Base-by-base conservation (phyloP, 495 filamentous ascomycete genomes). In the Podospora pseudoanserina region DNA sequence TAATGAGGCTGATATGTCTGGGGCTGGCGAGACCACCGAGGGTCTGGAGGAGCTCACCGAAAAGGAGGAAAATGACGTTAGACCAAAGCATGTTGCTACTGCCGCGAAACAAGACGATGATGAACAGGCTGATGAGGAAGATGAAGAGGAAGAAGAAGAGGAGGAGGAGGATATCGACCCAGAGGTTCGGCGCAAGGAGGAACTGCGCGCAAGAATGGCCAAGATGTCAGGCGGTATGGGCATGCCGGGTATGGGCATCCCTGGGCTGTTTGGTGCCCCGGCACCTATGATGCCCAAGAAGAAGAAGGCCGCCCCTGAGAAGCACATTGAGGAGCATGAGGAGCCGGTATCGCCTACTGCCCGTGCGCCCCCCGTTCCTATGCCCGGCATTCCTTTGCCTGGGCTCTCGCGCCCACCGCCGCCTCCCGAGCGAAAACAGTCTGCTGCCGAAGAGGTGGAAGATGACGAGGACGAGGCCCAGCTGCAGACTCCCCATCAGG, bases 201-300 rank as follows among this genome's bases (percentile, higher is more conserved):
- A 96, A 72, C 82, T 99, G 64, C 88, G 96, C 56, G 93, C 93
- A 63, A 88, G 95, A 69, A 98, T 99, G 92, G 94, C 94, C 27
- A 97, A 96, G 79, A 96, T 99, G 91, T 95, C 93, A 70, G 95
- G 96, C 68, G 95, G 95, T 18, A 97, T 97, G 93, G 93, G 94
- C 18, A 94, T 97, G 90, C 89, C 92, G 77, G 93, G 94, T 60
- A 94, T 97, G 86, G 92, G 92, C 13, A 85, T 89, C 30, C 90
- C 92, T 30, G 61, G 61, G 30, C 89, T 91, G 63, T 88, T 95
- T 76, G 85, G 77, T 79, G 81, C 85, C 64, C 79, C 87, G n/a
- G 80, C 83, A n/a, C 80, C 83, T 18, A 63, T 68, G 18, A 73
- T 76, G 9, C 84, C 86, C 59, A 88, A 88, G 70, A 92, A 91